Evolutionary conservation across 1,284 basidiomycete genomes (phyloP), one percentile per base, ranked within the genome.

Genomic region (Puccinia triticina): DNA sequence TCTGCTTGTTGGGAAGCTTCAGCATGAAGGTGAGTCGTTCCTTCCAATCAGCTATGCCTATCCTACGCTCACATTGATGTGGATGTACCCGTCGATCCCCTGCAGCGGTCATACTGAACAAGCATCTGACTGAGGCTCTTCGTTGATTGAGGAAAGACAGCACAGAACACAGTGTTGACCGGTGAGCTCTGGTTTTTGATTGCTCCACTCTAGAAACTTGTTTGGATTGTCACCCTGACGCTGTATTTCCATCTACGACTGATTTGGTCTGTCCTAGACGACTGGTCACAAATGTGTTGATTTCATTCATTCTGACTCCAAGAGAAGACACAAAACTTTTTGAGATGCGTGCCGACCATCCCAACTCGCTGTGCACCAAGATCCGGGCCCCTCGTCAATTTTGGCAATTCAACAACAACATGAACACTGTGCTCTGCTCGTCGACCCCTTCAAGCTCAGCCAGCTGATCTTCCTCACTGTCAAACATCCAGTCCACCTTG

Each of bases 71-170:
- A 10, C 61, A 32, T 26, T 4, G 53, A 43, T 12, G 40, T 43
- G 4, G 12, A 43, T 72, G 14, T 72, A 29, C 46, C 8, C 12
- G 2, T 34, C n/a, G 3, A 12, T 61, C 48, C 34, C 48, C 14
- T 61, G 83, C 84, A 96, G 95, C 93, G 72, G 94, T 97, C 12
- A 95, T 98, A 82, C 92, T 96, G 86, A 98, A 99, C 85, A 97
- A 99, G 86, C 96, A 99, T 86, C 90, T 99, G 11, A 98, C 95
- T 84, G 96, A 98, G 87, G 96, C 97, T 0, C 90, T 99, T n/a
- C 92, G 96, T 21, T 91, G 96, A 32, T 89, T 99, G 67, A 91
- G 95, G 53, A 92, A 92, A 84, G 93, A 92, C 83, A 92, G 93
- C 2, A 91, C 93, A 0, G 94, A 94, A 83, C 92, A 91, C 77